These are phyloP conservation scores for Calonectria montana DNA, from an alignment of 2,329 filamentous ascomycete genomes.

Conservation along the genomic window DNA sequence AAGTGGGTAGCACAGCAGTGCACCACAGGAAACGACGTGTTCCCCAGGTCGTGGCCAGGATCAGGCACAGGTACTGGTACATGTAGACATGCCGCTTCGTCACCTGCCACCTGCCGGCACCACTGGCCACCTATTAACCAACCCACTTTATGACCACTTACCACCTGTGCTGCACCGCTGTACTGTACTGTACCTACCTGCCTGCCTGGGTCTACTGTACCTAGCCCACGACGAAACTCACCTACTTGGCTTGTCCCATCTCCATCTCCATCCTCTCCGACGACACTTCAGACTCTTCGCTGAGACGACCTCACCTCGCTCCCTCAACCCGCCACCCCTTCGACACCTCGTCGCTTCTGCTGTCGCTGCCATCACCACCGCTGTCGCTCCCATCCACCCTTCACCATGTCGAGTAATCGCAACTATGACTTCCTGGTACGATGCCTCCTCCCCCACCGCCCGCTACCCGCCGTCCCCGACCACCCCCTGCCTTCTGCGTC, in stretches of 20 bases:
- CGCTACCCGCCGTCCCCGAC: constrained; percentile 24
- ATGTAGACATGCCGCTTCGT: constrained; percentile 3
- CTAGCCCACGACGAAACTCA: constrained; percentile 9
- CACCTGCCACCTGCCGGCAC: not conserved
- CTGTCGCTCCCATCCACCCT: constrained; percentile 26
- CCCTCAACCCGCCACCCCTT: constrained; percentile 22
- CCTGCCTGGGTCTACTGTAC: not conserved
- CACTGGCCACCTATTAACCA: constrained; percentile 9
- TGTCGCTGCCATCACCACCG: constrained; percentile 22
- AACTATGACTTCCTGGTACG: constrained; percentile 99
- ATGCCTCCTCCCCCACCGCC: constrained; percentile 36
- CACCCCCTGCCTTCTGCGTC: constrained; percentile 15
- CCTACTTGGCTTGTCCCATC: constrained; percentile 11
- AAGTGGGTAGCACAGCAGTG: constrained; percentile 7
- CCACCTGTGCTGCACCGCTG: not conserved
- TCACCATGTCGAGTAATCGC: constrained; percentile 91
- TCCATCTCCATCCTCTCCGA: constrained; percentile 18
- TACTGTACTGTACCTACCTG: not conserved
- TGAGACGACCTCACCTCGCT: constrained; percentile 15
- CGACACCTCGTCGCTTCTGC: constrained; percentile 30
- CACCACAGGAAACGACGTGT: constrained; percentile 4
- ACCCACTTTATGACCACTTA: constrained; percentile 1
- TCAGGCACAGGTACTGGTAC: constrained; percentile 1
- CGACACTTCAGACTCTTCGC: constrained; percentile 3
- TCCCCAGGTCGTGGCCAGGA: not conserved